Conservation (phyloP, 2,329 filamentous ascomycete genomes). For the Calycina marina region DNA sequence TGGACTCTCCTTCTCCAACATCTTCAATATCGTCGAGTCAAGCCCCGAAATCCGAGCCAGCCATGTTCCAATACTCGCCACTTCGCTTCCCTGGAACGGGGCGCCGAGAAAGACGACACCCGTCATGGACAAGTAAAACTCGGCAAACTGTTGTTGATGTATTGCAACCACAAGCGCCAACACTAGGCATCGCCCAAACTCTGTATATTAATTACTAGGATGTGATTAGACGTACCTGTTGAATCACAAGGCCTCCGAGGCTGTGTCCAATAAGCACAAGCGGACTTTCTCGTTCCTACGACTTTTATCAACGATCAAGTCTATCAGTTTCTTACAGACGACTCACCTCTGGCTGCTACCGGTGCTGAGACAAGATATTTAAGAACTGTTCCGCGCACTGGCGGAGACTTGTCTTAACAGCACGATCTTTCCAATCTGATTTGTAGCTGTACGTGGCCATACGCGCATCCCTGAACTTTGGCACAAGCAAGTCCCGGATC, state of each 20-base stretch:
- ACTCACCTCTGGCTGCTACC: slow-evolving; percentile 7
- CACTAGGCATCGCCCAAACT: too few relatives aligned
- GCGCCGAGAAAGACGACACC: slow-evolving; percentile 10
- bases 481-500: slow-evolving; percentile 8
- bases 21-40: too few relatives aligned
- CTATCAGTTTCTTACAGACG: slow-evolving; percentile 1
- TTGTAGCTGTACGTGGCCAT: slow-evolving; percentile 12
- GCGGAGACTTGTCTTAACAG: slow-evolving; percentile 7
- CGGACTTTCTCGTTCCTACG: slow-evolving; percentile 7
- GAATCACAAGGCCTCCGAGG: slow-evolving; percentile 8
- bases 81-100: slow-evolving; percentile 8
- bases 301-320: too few relatives aligned
- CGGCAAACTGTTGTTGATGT: slow-evolving; percentile 3
- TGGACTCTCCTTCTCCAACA: too few relatives aligned
- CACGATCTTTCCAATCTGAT: slow-evolving; percentile 8
- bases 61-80: slow-evolving; percentile 5
- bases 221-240: slow-evolving; percentile 5
- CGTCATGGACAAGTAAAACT: slow-evolving; percentile 5
- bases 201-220: background rate
- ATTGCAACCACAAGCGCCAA: slow-evolving; percentile 7
- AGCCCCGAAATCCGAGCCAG: background rate
- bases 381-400: slow-evolving; percentile 7
- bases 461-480: slow-evolving; percentile 7
- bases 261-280: slow-evolving; percentile 11
- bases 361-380: slow-evolving; percentile 6